Percentiles rank a stretch among this genome's conserved stretches.
These are phyloP conservation scores for Diaporthe amygdali DNA, from an alignment of 2,329 filamentous ascomycete species.

Conservation along the genomic window DNA sequence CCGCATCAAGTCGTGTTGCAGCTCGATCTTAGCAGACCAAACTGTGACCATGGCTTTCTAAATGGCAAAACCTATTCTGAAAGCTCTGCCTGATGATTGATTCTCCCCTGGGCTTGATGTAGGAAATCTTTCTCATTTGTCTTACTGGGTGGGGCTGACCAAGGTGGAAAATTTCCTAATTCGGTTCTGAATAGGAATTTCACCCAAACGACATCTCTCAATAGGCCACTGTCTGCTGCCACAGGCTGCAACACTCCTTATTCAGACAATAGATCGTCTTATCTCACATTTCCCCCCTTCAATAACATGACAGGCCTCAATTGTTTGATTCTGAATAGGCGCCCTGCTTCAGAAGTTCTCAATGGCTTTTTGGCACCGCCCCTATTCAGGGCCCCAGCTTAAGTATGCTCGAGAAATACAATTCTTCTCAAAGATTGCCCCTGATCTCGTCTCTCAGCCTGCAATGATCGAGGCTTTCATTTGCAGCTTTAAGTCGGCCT, in stretches of 20 bases:
- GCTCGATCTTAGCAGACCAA: no score
- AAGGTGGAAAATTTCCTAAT: not conserved
- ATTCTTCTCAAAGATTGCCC: not conserved
- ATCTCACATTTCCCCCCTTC: not conserved
- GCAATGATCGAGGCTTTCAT: not conserved
- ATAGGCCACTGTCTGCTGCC: not conserved
- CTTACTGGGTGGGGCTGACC: not conserved
- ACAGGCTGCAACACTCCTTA: not conserved
- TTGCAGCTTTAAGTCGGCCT: not conserved
- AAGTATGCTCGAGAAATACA: not conserved
- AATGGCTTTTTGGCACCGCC: not conserved
- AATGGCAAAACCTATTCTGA: not conserved
- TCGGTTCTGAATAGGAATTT: conserved; percentile 6
- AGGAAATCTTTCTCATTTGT: not conserved
- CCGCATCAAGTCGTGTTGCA: not conserved
- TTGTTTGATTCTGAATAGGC: conserved; percentile 12
- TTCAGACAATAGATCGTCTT: conserved; percentile 16
- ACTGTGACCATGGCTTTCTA: not conserved
- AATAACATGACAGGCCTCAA: not conserved
- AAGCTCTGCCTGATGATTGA: not conserved
- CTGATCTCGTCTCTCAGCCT: not conserved
- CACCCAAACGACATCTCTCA: not conserved
- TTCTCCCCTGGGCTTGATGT: not conserved
- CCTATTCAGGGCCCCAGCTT: not conserved
- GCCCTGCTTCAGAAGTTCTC: not conserved